A percentile compares a stretch with the other conserved stretches of the same genome.
These are phyloP conservation scores for Pyrrhoderma noxium DNA, from an alignment of 1,284 basidiomycete species.

Conservation along the genomic window DNA sequence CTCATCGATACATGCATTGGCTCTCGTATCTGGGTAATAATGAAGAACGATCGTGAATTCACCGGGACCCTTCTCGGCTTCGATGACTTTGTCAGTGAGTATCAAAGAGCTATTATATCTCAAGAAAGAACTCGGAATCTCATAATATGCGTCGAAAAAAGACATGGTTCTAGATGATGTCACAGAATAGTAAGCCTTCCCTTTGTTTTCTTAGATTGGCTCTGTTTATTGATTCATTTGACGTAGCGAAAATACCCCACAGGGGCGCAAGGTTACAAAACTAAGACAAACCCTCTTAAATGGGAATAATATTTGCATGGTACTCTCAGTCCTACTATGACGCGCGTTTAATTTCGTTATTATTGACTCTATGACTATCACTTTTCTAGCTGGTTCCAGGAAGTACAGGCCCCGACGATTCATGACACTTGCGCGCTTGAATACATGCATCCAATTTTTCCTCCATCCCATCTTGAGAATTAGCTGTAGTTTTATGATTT, in stretches of 20 bases:
- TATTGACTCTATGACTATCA: slow-evolving; percentile 4
- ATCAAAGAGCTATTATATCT: neutral
- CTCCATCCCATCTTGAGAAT: neutral
- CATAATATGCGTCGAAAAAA: slow-evolving; percentile 27
- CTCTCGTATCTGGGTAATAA: slow-evolving; percentile 91
- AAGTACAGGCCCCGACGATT: slow-evolving; percentile 60
- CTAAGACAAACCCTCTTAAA: slow-evolving; percentile 91
- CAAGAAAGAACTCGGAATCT: neutral
- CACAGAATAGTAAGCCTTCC: slow-evolving; percentile 77
- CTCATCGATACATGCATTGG: slow-evolving; percentile 94
- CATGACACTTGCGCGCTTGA: slow-evolving; percentile 2
- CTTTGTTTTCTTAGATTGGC: slow-evolving; percentile 16
- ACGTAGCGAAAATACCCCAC: slow-evolving; percentile 73
- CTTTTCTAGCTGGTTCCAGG: slow-evolving; percentile 65
- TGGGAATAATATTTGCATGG: slow-evolving; percentile 98
- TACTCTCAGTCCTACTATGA: slow-evolving; percentile 32
- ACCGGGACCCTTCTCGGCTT: slow-evolving; percentile 95
- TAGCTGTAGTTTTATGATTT: neutral
- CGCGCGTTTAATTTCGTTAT: too few relatives aligned
- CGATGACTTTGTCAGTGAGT: slow-evolving; percentile 99
- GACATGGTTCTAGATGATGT: slow-evolving; percentile 99
- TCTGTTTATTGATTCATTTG: slow-evolving; percentile 7
- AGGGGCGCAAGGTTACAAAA: slow-evolving; percentile 77
- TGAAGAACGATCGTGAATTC: slow-evolving; percentile 95
- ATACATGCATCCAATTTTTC: neutral